These are phyloP conservation scores for Boletellus ananas DNA, from an alignment of 768 basidiomycete species.

Conservation along the genomic window DNA sequence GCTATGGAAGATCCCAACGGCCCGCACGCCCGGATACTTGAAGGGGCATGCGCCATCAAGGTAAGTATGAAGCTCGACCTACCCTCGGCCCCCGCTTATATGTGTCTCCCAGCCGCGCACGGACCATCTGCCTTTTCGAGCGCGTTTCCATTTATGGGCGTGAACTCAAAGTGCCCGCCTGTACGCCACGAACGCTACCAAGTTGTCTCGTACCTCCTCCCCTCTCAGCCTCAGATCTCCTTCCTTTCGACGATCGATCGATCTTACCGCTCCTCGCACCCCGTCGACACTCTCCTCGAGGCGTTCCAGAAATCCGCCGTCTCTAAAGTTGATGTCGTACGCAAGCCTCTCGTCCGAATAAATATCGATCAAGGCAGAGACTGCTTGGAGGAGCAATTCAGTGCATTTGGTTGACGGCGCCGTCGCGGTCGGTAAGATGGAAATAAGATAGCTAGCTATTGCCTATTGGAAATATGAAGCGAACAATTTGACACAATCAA, in stretches of 20 bases:
- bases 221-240: constrained; percentile 62
- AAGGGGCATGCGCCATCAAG: constrained; percentile 55
- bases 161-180: constrained; percentile 45
- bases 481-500: background rate
- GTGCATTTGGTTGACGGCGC: constrained; percentile 43
- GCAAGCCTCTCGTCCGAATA: constrained; percentile 83
- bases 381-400: constrained; percentile 72
- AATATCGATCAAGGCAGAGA: constrained; percentile 86
- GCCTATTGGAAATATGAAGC: constrained; percentile 34
- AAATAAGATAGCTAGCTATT: constrained; percentile 65
- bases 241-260: constrained; percentile 64
- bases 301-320: constrained; percentile 51
- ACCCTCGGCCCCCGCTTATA: constrained; percentile 20
- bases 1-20: constrained; percentile 56
- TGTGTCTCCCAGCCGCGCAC: constrained; percentile 24
- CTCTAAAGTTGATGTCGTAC: constrained; percentile 79
- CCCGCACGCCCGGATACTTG: constrained; percentile 50
- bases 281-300: constrained; percentile 60
- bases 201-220: constrained; percentile 73
- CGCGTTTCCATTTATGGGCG: background rate
- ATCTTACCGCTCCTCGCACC: constrained; percentile 56
- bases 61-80: constrained; percentile 44
- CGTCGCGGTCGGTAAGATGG: constrained; percentile 47
- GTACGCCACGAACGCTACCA: constrained; percentile 74
- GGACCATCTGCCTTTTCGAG: constrained; percentile 21